phyloP scores from a whole-genome alignment of 495 filamentous ascomycete genomes.

The Hamigera avellanea region DNA sequence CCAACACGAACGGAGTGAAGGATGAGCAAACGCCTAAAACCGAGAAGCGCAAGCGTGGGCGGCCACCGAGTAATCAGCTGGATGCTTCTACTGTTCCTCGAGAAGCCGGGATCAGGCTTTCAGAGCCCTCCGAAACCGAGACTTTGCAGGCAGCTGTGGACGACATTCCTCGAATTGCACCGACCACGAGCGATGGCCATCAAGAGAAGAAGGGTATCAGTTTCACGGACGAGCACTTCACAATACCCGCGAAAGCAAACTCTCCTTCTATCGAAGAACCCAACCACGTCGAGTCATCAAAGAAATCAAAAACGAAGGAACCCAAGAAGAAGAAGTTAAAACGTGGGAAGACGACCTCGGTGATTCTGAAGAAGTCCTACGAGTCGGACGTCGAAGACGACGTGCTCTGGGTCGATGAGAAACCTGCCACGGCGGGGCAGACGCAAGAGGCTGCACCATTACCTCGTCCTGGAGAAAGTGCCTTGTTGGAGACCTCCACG shows the following conservation, averaged over 20 bases:
- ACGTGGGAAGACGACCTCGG: slow-evolving; percentile 26
- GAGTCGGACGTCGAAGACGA: slow-evolving; percentile 21
- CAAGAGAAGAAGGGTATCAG: background rate
- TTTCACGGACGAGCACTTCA: background rate
- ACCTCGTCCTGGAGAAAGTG: too few species aligned
- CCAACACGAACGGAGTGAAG: slow-evolving; percentile 1
- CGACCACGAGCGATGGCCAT: too few species aligned
- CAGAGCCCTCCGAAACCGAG: background rate
- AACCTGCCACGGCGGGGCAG: slow-evolving; percentile 1
- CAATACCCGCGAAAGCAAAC: background rate
- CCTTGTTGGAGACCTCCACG: too few species aligned
- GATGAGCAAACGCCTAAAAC: slow-evolving; percentile 2
- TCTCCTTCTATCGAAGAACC: background rate
- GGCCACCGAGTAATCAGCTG: background rate
- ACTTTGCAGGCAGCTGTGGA: background rate
- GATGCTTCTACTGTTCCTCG: too few species aligned
- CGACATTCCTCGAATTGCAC: too few species aligned
- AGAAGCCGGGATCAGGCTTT: too few species aligned
- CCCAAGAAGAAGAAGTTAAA: slow-evolving; percentile 29
- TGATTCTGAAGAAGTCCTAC: slow-evolving; percentile 14
- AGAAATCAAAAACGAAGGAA: slow-evolving; percentile 10
- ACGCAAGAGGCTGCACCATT: too few species aligned
- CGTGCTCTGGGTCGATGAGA: slow-evolving; percentile 28
- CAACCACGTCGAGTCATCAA: slow-evolving; percentile 1
- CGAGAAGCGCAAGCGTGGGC: slow-evolving; percentile 6